A percentile compares a stretch with the other conserved stretches of the same genome.
phyloP scores from a whole-genome alignment of 1,284 basidiomycete species.

The Puccinia hordei region DNA sequence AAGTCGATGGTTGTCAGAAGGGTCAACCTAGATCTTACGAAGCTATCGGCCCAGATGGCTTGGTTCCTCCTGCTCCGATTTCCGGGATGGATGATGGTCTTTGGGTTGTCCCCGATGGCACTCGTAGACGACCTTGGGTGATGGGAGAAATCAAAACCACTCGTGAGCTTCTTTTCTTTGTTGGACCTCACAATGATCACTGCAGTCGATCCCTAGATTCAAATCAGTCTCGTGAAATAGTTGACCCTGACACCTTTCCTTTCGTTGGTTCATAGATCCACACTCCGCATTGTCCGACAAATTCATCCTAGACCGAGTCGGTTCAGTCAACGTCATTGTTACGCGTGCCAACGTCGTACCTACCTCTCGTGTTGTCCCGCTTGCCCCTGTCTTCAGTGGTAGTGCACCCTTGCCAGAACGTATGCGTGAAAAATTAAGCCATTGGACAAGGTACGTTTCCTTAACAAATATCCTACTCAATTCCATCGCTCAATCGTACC shows the following conservation, averaged over 20 bases:
- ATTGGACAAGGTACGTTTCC: conserved; percentile 45
- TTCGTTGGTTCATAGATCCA: conserved; percentile 27
- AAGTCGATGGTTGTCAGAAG: conserved; percentile 50
- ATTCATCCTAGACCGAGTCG: conserved; percentile 45
- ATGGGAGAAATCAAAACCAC: conserved; percentile 48
- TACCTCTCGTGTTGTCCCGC: conserved; percentile 41
- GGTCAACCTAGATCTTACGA: conserved; percentile 46
- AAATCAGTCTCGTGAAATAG: neutral
- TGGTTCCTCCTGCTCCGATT: conserved; percentile 22
- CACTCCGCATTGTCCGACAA: conserved; percentile 50
- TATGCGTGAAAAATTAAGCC: conserved; percentile 44
- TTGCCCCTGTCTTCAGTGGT: conserved; percentile 41
- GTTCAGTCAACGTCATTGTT: conserved; percentile 39
- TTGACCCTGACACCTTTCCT: neutral
- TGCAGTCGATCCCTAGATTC: neutral
- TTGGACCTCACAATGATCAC: neutral
- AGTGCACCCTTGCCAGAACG: conserved; percentile 46
- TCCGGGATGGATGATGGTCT: conserved; percentile 41
- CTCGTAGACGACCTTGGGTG: conserved; percentile 49
- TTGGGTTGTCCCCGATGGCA: conserved; percentile 50
- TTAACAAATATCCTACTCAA: neutral
- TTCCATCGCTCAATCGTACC: neutral
- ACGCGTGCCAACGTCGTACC: conserved; percentile 43
- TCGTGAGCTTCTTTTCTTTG: conserved; percentile 19
- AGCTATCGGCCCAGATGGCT: conserved; percentile 17